Conservation (phyloP, 345 rosid species). For the Citrus australasica region DNA sequence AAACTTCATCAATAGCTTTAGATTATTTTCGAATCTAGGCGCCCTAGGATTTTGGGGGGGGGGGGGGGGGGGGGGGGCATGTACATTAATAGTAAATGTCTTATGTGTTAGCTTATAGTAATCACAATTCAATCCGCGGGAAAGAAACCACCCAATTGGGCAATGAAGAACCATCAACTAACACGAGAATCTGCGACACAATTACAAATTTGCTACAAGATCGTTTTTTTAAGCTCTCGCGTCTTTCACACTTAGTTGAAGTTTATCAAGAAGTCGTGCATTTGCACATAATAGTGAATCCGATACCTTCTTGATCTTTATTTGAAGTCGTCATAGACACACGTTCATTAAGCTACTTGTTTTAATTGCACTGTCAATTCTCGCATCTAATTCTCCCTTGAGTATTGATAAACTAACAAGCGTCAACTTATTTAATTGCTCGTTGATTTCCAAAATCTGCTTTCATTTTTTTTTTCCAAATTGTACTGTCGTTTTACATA, state of each 20-base stretch:
- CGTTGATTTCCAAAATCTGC: background rate
- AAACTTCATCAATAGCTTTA: background rate
- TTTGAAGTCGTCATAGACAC: background rate
- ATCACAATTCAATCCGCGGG: background rate
- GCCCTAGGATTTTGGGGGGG: background rate
- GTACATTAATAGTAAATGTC: too few species aligned
- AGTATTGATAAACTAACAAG: background rate
- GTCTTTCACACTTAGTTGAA: too few species aligned
- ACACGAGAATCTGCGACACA: background rate
- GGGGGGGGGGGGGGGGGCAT: too few species aligned
- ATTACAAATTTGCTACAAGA: background rate
- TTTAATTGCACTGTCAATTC: conserved; percentile 7
- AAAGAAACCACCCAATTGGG: background rate
- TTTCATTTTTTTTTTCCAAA: background rate
- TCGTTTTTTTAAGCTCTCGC: background rate
- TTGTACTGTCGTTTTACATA: background rate
- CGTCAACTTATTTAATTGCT: background rate
- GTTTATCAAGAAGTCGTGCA: background rate
- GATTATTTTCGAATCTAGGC: background rate
- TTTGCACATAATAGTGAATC: conserved; percentile 13
- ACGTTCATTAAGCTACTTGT: background rate
- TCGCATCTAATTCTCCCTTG: conserved; percentile 34
- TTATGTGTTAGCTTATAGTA: background rate
- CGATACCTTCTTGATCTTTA: conserved; percentile 19
- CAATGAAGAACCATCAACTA: background rate